Evolutionary conservation across 2,329 filamentous ascomycete genomes (phyloP), one percentile per base, ranked within the genome.

Genomic region (Laburnicola sp.): DNA sequence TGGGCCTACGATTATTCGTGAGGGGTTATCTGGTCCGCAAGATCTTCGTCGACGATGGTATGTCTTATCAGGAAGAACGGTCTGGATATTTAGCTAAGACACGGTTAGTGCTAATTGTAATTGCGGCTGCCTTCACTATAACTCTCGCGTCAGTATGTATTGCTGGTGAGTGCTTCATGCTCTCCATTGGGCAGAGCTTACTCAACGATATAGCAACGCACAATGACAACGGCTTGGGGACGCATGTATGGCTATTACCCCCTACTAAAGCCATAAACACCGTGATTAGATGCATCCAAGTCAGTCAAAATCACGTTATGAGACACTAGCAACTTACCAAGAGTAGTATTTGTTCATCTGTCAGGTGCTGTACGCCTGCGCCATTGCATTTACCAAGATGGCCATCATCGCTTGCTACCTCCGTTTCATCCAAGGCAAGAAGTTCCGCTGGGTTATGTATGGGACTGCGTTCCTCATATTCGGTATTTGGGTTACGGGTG

Each of bases 371-470:
- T 68, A 69, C 48, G 54, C 58, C 7, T 66, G 56, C 40, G 63
- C 63, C 6, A 64, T 68, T 36, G 57, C 58, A 2, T 58, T 56
- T 16, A 68, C 65, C 11, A 69, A 69, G 34, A 50, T 65, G 11
- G 61, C 65, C 7, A 65, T 68, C 42, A 63, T 69, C 49, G 53
- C 62, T 4, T 66, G 60, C 2, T 69, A 66, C 41, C 51, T 69
- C 7, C 62, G 63, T 22, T 60, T 68, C 35, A 55, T 69, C 4
- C 55, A 56, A 35, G 50, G 62, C 7, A 28, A 16, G 30, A 39
- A 9, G 2, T 67, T 69, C 35, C 59, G 64, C 8, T 55, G 57
- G 3, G 10, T 40, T 6, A 63, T 68, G 60, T 63, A 61, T 36
- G 38, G 38, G 4, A 64, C 52, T 6, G 49, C 44, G 5, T 38